Evolutionary conservation across 2,329 filamentous ascomycete genomes (phyloP), one percentile per base, ranked within the genome.

Genomic region (Penicillium psychrosexuale): DNA sequence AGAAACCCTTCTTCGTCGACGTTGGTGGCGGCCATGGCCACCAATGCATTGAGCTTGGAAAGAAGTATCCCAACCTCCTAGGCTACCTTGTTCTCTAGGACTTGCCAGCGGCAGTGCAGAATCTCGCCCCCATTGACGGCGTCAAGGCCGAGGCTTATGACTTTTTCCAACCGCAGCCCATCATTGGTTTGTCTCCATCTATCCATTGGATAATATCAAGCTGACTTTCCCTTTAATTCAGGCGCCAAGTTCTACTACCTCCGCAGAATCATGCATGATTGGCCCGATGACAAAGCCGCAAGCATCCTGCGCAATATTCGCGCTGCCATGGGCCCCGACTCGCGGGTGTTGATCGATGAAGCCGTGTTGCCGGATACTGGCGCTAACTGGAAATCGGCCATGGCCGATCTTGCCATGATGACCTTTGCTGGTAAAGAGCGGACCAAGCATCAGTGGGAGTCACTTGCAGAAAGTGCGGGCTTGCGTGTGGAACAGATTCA

Each of bases 291-390:
- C 8, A 55, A 64, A 12, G 58, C 56, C 2, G 28, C 42, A 4
- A 37, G 52, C 8, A 75, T 79, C 8, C 67, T 78, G 30, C 60
- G 59, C 11, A 66, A 72, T 13, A 56, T 74, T 8, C 56, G 56
- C 1, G 55, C 63, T 0, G 62, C 57, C 1, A 61, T 66, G 64
- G 28, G 39, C 1, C 22, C 51, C 0, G 53, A 71, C 5, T 77
- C 75, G 0, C 61, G 65, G 13, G 67, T 80, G 22, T 56, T 80
- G 22, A 73, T 80, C 46, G 73, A 77, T 50, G 78, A 80, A n/a
- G 66, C 75, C 22, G 72, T 78, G 3, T 42, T 79, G 8, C 73
- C 75, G 1, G 61, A 76, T 28, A 59, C 43, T 12, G 56, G 55
- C 0, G 61, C 60, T 3, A 48, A 55, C 34, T 66, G 56, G 62